Evolutionary conservation across 306 rosid species (phyloP).

Genomic region (Dryas alaskensis): DNA sequence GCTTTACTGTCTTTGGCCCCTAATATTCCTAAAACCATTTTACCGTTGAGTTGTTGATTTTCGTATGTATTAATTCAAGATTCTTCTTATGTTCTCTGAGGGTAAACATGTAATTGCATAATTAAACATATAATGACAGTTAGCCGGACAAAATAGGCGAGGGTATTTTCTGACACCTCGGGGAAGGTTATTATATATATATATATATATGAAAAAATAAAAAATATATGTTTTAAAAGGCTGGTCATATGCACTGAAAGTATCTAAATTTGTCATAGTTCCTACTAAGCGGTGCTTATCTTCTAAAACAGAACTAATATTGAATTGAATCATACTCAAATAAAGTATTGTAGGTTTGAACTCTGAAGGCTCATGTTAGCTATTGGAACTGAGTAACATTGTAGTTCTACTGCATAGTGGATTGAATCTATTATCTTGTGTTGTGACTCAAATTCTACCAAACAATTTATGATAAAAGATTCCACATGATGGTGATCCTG

Average conservation of each 20-base stretch:
- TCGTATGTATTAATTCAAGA: too few species aligned
- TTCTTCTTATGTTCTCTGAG: too few species aligned
- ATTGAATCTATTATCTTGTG: neutral
- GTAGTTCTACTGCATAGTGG: neutral
- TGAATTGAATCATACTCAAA: neutral
- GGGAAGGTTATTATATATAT: neutral
- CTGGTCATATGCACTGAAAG: neutral
- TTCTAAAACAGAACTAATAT: neutral
- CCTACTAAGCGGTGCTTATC: neutral
- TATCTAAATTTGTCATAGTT: neutral
- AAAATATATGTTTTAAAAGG: neutral
- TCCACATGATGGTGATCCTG: slow-evolving; percentile 9
- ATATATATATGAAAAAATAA: neutral
- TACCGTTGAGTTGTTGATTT: too few species aligned
- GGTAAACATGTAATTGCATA: too few species aligned
- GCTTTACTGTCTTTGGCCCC: too few species aligned
- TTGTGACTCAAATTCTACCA: neutral
- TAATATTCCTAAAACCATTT: too few species aligned
- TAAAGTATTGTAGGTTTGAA: neutral
- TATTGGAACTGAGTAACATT: neutral
- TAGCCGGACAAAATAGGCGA: too few species aligned
- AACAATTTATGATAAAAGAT: neutral
- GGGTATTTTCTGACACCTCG: neutral
- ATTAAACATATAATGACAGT: too few species aligned
- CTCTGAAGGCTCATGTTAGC: neutral